Evolutionary conservation across 352 stramenopile genomes (phyloP).

Genomic region (Pythium brassicae): DNA sequence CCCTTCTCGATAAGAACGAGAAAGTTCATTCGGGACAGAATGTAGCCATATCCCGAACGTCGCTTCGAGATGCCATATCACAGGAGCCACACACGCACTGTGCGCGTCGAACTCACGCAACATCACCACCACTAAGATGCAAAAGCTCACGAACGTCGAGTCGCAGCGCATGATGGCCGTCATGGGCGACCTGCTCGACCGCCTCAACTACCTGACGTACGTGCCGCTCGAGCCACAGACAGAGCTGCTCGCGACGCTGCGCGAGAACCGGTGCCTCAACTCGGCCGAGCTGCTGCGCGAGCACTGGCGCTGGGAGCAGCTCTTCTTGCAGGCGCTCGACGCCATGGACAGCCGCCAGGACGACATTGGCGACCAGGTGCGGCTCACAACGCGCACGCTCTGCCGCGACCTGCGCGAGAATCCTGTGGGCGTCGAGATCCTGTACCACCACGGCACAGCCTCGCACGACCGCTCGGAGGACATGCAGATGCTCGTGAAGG

Average conservation of each 20-base stretch:
- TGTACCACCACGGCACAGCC: slow-evolving; percentile 60
- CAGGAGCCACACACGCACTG: not conserved
- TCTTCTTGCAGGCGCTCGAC: slow-evolving; percentile 55
- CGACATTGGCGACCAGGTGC: slow-evolving; percentile 79
- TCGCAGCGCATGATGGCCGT: slow-evolving; percentile 86
- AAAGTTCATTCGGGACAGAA: not conserved
- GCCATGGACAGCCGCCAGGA: slow-evolving; percentile 53
- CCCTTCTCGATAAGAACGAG: too few species aligned
- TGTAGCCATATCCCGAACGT: slow-evolving; percentile 1
- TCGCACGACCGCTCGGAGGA: slow-evolving; percentile 58
- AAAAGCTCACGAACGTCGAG: slow-evolving; percentile 88
- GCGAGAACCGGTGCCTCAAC: slow-evolving; percentile 59
- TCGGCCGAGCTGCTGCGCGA: slow-evolving; percentile 57
- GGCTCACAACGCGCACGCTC: slow-evolving; percentile 49
- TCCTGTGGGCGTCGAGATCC: slow-evolving; percentile 62
- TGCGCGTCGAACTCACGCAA: not conserved
- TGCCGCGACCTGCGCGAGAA: slow-evolving; percentile 75
- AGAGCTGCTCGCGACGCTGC: slow-evolving; percentile 47
- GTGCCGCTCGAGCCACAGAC: slow-evolving; percentile 61
- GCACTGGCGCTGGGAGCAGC: slow-evolving; percentile 79
- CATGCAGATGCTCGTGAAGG: slow-evolving; percentile 69
- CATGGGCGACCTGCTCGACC: slow-evolving; percentile 80
- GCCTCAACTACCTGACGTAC: slow-evolving; percentile 83
- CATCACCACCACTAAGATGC: slow-evolving; percentile 29
- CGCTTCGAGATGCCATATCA: not conserved